Evolutionary conservation across 2,329 filamentous ascomycete species (phyloP).

Genomic region (Emmonsia crescens): DNA sequence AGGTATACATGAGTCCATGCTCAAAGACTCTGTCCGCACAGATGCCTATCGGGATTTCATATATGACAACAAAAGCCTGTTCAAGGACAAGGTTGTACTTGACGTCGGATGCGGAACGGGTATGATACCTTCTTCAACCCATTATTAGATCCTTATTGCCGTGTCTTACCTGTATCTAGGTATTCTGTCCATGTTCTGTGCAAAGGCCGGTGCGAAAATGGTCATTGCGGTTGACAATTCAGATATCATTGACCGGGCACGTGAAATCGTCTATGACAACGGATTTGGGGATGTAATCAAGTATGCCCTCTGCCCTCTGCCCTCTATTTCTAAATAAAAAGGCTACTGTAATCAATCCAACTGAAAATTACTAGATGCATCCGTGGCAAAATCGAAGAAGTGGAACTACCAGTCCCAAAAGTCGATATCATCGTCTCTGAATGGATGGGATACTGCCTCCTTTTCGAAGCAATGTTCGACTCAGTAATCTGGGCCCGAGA

Average conservation of each 20-base stretch:
- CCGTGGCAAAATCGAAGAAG: slow-evolving; percentile 79
- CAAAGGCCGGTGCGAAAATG: slow-evolving; percentile 71
- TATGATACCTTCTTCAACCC: slow-evolving; percentile 18
- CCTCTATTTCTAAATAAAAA: not conserved
- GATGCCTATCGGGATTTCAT: slow-evolving; percentile 93
- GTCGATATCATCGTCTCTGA: slow-evolving; percentile 94
- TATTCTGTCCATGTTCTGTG: slow-evolving; percentile 90
- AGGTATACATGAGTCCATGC: slow-evolving; percentile 93
- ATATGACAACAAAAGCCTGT: slow-evolving; percentile 79
- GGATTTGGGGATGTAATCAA: slow-evolving; percentile 63
- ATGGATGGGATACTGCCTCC: slow-evolving; percentile 93
- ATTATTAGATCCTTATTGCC: not conserved
- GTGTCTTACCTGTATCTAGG: slow-evolving; percentile 41
- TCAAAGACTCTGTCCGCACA: slow-evolving; percentile 80
- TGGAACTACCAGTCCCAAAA: slow-evolving; percentile 61
- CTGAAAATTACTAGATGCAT: slow-evolving; percentile 43
- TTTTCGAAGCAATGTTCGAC: slow-evolving; percentile 94
- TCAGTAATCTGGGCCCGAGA: slow-evolving; percentile 83
- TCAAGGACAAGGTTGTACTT: slow-evolving; percentile 74
- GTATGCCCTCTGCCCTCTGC: slow-evolving; percentile 18
- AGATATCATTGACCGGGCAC: slow-evolving; percentile 76
- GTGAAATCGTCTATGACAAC: slow-evolving; percentile 75
- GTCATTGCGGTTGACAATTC: slow-evolving; percentile 91
- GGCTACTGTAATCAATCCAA: slow-evolving; percentile 3
- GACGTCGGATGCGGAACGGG: slow-evolving; percentile 79